Evolutionary conservation across 352 stramenopile genomes (phyloP).

Genomic region (Pythium aphanidermatum): DNA sequence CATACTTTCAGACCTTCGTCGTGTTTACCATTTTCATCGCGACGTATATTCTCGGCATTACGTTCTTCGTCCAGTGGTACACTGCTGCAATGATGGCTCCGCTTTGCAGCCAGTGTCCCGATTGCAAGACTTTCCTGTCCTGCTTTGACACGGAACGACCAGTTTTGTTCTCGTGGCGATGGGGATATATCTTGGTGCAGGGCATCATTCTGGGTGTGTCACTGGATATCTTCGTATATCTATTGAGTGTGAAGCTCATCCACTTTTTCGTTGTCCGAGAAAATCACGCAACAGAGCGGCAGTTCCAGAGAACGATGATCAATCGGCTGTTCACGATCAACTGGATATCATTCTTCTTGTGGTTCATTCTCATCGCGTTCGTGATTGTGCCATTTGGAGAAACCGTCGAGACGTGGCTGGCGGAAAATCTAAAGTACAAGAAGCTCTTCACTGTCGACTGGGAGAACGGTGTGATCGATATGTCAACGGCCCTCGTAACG

Average conservation of each 20-base stretch:
- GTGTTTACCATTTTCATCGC: constrained; percentile 76
- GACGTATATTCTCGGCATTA: constrained; percentile 73
- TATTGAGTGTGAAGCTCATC: constrained; percentile 80
- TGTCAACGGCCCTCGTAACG: constrained; percentile 83
- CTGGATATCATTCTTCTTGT: constrained; percentile 88
- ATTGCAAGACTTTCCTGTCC: constrained; percentile 70
- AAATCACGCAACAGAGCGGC: constrained; percentile 74
- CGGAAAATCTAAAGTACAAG: constrained; percentile 72
- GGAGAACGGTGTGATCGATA: constrained; percentile 82
- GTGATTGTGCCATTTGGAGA: constrained; percentile 82
- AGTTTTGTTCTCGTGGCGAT: constrained; percentile 64
- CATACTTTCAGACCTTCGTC: constrained; percentile 75
- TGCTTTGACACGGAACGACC: constrained; percentile 78
- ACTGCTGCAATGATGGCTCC: constrained; percentile 83
- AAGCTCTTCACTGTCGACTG: constrained; percentile 78
- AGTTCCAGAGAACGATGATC: constrained; percentile 82
- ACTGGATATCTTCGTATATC: constrained; percentile 79
- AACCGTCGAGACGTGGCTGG: constrained; percentile 73
- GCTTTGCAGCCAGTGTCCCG: constrained; percentile 63
- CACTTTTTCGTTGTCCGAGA: constrained; percentile 77
- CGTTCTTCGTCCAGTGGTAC: constrained; percentile 86
- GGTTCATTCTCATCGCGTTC: constrained; percentile 87
- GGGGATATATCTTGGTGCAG: constrained; percentile 81
- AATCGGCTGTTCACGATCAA: constrained; percentile 85
- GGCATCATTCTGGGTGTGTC: constrained; percentile 78